Percentiles rank a stretch among this genome's conserved stretches.
Conservation (phyloP, 768 basidiomycete genomes). For the Trametes coccinea region DNA sequence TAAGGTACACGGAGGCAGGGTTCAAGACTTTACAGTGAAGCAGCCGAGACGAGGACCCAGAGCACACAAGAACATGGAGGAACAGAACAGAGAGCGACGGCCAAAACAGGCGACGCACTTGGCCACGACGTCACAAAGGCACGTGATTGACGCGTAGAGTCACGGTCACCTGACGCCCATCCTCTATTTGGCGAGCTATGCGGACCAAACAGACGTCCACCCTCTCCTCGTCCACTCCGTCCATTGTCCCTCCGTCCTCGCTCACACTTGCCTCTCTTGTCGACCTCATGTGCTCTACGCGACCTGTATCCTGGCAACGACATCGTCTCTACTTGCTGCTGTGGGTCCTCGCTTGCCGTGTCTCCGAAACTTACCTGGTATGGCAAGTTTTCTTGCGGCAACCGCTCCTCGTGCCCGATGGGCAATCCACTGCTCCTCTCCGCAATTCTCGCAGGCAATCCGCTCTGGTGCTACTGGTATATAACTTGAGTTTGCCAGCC, state of each 20-base stretch:
- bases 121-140: not conserved
- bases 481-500: not conserved
- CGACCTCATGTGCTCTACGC: not conserved
- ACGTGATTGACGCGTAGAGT: not conserved
- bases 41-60: no score
- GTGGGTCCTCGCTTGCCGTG: conserved; percentile 1
- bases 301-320: conserved; percentile 9
- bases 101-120: not conserved
- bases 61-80: no score
- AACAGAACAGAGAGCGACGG: not conserved
- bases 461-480: not conserved
- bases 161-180: not conserved
- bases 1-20: no score
- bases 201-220: not conserved
- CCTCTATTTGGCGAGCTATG: not conserved
- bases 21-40: no score
- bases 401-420: not conserved
- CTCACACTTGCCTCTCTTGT: not conserved
- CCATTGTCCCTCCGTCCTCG: not conserved
- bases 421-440: conserved; percentile 11
- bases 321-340: not conserved
- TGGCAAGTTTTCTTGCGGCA: not conserved
- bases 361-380: conserved; percentile 8
- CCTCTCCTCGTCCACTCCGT: not conserved
- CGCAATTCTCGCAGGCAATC: conserved; percentile 15